A percentile compares a stretch with the other conserved stretches of the same genome.
Evolutionary conservation across 2,329 filamentous ascomycete genomes (phyloP).

Genomic region (Achaetomium macrosporum): DNA sequence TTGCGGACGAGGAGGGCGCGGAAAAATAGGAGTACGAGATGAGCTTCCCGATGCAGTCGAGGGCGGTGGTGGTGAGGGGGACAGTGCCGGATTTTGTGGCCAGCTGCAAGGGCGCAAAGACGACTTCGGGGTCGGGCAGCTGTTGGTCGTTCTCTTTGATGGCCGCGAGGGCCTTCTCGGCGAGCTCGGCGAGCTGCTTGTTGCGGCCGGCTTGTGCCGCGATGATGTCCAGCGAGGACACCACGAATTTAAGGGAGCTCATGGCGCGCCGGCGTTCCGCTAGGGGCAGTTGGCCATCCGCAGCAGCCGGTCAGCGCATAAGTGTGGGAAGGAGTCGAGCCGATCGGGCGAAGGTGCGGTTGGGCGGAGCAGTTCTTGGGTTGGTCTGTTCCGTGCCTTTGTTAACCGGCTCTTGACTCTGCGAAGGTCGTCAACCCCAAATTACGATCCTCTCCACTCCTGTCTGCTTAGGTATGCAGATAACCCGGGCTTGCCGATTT

Average conservation of each 20-base stretch:
- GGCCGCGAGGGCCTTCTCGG: constrained; percentile 73
- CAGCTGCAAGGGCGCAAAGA: constrained; percentile 86
- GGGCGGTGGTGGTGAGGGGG: constrained; percentile 77
- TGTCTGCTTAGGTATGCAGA: no score
- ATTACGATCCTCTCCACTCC: no score
- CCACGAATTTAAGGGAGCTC: constrained; percentile 93
- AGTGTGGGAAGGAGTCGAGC: neutral
- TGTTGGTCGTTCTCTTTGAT: constrained; percentile 80
- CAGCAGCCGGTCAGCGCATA: constrained; percentile 21
- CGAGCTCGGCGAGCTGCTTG: constrained; percentile 75
- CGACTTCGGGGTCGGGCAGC: constrained; percentile 80
- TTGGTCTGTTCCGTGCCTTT: neutral
- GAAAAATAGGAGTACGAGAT: constrained; percentile 99
- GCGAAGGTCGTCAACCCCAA: no score
- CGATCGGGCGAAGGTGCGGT: neutral
- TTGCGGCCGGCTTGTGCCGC: constrained; percentile 80
- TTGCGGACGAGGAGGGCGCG: constrained; percentile 49
- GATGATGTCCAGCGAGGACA: constrained; percentile 88
- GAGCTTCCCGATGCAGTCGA: constrained; percentile 97
- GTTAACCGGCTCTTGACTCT: no score
- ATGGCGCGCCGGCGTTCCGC: constrained; percentile 52
- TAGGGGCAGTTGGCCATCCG: constrained; percentile 41
- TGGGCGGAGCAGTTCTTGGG: neutral
- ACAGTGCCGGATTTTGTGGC: constrained; percentile 84
- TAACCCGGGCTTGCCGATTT: no score